Conservation (phyloP, 352 stramenopile species). For the Phytophthora ramorum region DNA sequence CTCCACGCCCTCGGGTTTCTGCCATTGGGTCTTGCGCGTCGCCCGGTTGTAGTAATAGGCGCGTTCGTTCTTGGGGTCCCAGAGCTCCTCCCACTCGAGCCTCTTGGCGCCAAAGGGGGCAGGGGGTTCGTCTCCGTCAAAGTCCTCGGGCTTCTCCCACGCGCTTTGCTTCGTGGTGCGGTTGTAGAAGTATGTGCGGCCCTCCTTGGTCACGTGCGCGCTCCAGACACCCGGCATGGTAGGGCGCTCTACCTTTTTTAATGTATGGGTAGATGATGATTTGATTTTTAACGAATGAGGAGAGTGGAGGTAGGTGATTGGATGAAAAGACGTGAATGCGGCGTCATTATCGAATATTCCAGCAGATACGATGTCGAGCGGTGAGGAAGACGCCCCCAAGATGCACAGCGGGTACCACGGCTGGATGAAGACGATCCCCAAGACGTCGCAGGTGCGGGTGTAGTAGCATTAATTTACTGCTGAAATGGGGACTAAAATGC, state of each 20-base stretch:
- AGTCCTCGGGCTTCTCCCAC: slow-evolving; percentile 85
- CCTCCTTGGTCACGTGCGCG: slow-evolving; percentile 88
- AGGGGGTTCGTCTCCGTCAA: slow-evolving; percentile 58
- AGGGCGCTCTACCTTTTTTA: not conserved
- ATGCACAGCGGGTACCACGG: slow-evolving; percentile 87
- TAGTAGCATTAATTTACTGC: not conserved
- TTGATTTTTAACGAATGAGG: slow-evolving; percentile 25
- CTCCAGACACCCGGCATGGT: slow-evolving; percentile 70
- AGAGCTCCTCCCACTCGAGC: slow-evolving; percentile 85
- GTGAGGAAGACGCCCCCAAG: slow-evolving; percentile 52
- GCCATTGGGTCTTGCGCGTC: slow-evolving; percentile 85
- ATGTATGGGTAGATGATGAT: slow-evolving; percentile 1
- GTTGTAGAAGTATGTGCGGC: slow-evolving; percentile 91
- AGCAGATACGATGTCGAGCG: slow-evolving; percentile 50
- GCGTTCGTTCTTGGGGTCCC: slow-evolving; percentile 87
- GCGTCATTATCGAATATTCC: slow-evolving; percentile 31
- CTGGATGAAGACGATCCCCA: slow-evolving; percentile 90
- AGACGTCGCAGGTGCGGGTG: slow-evolving; percentile 68
- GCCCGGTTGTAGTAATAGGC: slow-evolving; percentile 89
- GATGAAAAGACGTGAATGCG: slow-evolving; percentile 9
- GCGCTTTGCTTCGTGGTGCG: slow-evolving; percentile 86
- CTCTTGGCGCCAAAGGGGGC: slow-evolving; percentile 24
- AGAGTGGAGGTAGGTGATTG: not conserved
- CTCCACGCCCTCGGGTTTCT: slow-evolving; percentile 73
- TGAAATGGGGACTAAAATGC: slow-evolving; percentile 5